Evolutionary conservation across 352 stramenopile genomes (phyloP), one percentile per base, ranked within the genome.

Genomic region (Aphanomyces euteiches): DNA sequence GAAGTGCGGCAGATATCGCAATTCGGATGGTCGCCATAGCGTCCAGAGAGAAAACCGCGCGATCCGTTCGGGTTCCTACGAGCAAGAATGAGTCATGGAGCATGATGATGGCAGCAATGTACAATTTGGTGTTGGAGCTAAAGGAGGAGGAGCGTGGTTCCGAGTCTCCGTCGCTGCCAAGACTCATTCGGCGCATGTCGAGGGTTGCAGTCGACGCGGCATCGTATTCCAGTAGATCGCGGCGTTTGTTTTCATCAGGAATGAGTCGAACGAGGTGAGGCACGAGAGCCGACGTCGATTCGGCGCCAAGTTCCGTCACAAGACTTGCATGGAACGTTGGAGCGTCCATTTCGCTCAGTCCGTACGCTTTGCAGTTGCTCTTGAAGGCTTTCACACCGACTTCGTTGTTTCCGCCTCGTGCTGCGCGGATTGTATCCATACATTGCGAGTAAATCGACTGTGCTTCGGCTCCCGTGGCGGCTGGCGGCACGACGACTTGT

Each of bases 1-100:
- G 41, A 43, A n/a, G 81, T 58, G n/a, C 56, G 63, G 74, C 83
- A 90, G 39, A 89, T 74, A 54, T 89, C 81, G 75, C 81, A 89
- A 59, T 84, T 86, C 3, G 83, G 83, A 47, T 90, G 81, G 63
- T 87, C 77, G 7, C 76, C 72, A 70, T 90, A 90, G 13, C 81
- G 81, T n/a, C 84, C 84, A 28, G 85, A 88, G 12, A 90, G 41
- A 0, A 90, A 64, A 1, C 83, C 83, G 50, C 50, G 50, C 50
- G 50, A 58, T 1, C 17, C 7, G 7, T 58, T 8, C 36, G 50
- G 50, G 50, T 58, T 58, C 50, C 50, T 58, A 58, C 21, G 50
- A 58, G 17, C 17, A 50, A 12, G 43, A 58, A 12, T 8, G 17
- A 36, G 50, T 19, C 1, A 21, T 58, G 21, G 1, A 36, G 28